These are phyloP conservation scores for Lachnellula occidentalis DNA, from an alignment of 2,329 filamentous ascomycete genomes.

Conservation along the genomic window DNA sequence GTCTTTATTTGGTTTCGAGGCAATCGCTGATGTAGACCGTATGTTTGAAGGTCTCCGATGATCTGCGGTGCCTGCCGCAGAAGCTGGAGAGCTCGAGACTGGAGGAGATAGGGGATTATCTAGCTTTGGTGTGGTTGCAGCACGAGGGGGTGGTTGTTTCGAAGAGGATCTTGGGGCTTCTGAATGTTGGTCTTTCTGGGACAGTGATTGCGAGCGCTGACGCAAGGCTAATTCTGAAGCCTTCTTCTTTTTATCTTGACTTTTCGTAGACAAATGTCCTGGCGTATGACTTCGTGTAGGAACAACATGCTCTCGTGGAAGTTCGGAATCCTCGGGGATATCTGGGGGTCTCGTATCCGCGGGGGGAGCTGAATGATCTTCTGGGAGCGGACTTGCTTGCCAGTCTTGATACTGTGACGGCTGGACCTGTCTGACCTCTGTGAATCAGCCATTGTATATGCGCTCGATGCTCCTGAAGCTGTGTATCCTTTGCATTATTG, in stretches of 20 bases:
- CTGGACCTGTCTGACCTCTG: slow-evolving; percentile 29
- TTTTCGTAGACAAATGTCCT: slow-evolving; percentile 55
- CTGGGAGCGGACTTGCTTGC: slow-evolving; percentile 47
- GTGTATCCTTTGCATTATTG: slow-evolving; percentile 26
- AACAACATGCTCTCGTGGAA: slow-evolving; percentile 32
- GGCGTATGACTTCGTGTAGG: slow-evolving; percentile 55
- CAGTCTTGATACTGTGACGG: slow-evolving; percentile 33
- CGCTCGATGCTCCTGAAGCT: slow-evolving; percentile 18
- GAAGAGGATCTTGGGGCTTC: slow-evolving; percentile 20
- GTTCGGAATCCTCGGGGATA: slow-evolving; percentile 34
- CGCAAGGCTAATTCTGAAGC: slow-evolving; percentile 27
- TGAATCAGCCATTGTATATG: slow-evolving; percentile 31
- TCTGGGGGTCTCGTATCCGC: slow-evolving; percentile 32
- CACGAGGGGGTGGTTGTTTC: slow-evolving; percentile 16
- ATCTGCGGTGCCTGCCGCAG: not conserved
- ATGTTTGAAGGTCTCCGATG: slow-evolving; percentile 40
- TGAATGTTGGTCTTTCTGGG: slow-evolving; percentile 23
- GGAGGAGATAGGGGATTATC: slow-evolving; percentile 20
- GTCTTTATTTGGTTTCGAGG: slow-evolving; percentile 21
- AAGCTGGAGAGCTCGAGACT: slow-evolving; percentile 9
- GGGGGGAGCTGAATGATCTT: slow-evolving; percentile 42
- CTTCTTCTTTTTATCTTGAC: slow-evolving; percentile 34
- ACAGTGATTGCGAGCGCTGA: slow-evolving; percentile 31
- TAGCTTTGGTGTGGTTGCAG: slow-evolving; percentile 11
- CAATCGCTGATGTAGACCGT: slow-evolving; percentile 42